Percentiles rank a stretch among this genome's conserved stretches.
These are phyloP conservation scores for Fusarium bactridioides DNA, from an alignment of 2,329 filamentous ascomycete species.

Conservation along the genomic window DNA sequence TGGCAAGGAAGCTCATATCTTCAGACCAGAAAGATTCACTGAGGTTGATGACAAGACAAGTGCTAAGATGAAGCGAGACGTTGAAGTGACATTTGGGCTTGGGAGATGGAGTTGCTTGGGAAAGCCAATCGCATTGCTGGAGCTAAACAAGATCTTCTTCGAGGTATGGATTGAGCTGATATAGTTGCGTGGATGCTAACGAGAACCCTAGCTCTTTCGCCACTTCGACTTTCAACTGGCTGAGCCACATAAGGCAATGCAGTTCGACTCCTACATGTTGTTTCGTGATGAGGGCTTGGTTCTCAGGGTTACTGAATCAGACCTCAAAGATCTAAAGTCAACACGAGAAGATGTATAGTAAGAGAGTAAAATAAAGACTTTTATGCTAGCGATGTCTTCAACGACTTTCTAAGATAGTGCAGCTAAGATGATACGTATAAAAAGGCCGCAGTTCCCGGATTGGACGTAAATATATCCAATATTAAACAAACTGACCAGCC, in stretches of 20 bases:
- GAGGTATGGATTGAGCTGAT: not conserved
- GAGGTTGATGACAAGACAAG: not conserved
- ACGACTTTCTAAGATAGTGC: no score
- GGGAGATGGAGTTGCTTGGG: not conserved
- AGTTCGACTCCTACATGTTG: not conserved
- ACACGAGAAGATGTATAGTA: not conserved
- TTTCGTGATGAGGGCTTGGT: not conserved
- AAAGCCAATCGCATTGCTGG: not conserved
- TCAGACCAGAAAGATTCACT: not conserved
- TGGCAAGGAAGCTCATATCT: not conserved
- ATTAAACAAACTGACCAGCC: no score
- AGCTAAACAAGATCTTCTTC: not conserved
- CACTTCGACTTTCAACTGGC: not conserved
- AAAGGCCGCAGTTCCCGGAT: no score
- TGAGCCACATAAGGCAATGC: not conserved
- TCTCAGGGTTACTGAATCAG: not conserved
- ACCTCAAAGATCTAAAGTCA: not conserved
- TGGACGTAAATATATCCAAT: no score
- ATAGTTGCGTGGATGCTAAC: fast-evolving
- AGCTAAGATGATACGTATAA: no score
- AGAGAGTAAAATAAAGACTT: not conserved
- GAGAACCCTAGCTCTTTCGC: not conserved
- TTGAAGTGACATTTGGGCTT: not conserved
- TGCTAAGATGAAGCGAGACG: not conserved
- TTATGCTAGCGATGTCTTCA: no score